These are phyloP conservation scores for Kodamaea neixiangensis DNA, from an alignment of 805 yeast genomes.

Conservation along the genomic window DNA sequence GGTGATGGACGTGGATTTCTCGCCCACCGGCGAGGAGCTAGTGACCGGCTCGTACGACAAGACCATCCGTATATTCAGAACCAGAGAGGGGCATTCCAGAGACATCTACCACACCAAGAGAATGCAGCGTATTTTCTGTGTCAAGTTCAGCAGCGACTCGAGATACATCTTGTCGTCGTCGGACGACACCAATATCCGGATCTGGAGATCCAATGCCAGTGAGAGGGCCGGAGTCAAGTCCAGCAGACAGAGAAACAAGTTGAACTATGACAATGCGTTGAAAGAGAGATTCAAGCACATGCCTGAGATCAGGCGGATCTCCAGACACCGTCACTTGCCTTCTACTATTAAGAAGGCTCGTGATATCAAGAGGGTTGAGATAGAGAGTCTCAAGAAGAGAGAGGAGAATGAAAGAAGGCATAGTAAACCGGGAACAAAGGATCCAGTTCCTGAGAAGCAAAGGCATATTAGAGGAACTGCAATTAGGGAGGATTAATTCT, in stretches of 20 bases:
- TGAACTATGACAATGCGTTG: conserved; percentile 89
- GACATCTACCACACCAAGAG: conserved; percentile 96
- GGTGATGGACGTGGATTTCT: conserved; percentile 89
- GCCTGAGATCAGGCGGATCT: conserved; percentile 93
- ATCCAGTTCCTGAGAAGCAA: conserved; percentile 67
- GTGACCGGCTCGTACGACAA: conserved; percentile 96
- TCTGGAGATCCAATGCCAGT: conserved; percentile 89
- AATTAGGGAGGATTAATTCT: conserved; percentile 45
- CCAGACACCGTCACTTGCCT: conserved; percentile 93
- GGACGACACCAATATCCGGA: conserved; percentile 91
- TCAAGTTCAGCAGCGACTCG: conserved; percentile 84
- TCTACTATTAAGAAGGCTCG: conserved; percentile 82
- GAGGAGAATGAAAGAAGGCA: conserved; percentile 83
- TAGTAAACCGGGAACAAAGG: conserved; percentile 61
- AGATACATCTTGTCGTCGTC: conserved; percentile 87
- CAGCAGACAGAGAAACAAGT: conserved; percentile 72
- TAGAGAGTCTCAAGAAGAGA: conserved; percentile 71
- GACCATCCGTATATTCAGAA: conserved; percentile 78
- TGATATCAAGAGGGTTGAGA: conserved; percentile 78
- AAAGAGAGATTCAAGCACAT: conserved; percentile 90
- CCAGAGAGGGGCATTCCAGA: conserved; percentile 85
- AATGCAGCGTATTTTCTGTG: conserved; percentile 92
- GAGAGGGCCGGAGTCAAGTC: conserved; percentile 83
- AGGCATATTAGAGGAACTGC: conserved; percentile 87
- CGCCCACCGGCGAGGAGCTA: conserved; percentile 96